Percentiles rank a stretch among this genome's conserved stretches.
Conservation (phyloP, 2,329 filamentous ascomycete species). For the Anthostomella pinea region DNA sequence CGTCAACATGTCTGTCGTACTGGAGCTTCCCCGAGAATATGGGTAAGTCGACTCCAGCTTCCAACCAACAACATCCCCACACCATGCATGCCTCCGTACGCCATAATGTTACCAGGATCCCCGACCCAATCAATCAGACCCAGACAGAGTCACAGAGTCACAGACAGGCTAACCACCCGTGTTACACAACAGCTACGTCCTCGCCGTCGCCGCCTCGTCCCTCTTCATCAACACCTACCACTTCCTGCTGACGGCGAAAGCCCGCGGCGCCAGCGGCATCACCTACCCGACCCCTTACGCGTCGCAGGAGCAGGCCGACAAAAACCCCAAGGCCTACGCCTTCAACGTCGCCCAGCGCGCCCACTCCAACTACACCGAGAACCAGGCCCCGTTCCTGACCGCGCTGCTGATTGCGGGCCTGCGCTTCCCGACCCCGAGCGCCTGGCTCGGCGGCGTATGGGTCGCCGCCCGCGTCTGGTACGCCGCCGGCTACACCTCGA, state of each 20-base stretch:
- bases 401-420: slow-evolving; percentile 56
- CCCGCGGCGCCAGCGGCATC: slow-evolving; percentile 53
- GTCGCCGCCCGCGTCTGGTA: slow-evolving; percentile 51
- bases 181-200: slow-evolving; percentile 52
- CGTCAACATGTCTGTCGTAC: slow-evolving; percentile 40
- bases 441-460: slow-evolving; percentile 52
- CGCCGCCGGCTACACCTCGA: slow-evolving; percentile 50
- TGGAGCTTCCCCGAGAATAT: slow-evolving; percentile 49
- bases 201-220: slow-evolving; percentile 54
- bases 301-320: slow-evolving; percentile 49
- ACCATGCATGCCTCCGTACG: neutral
- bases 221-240: slow-evolving; percentile 59
- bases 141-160: too few species aligned
- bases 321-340: slow-evolving; percentile 50
- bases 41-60: slow-evolving; percentile 38
- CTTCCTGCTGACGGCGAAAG: slow-evolving; percentile 41
- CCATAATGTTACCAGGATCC: too few species aligned
- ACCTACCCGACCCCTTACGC: slow-evolving; percentile 59
- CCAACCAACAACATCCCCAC: neutral
- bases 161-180: slow-evolving; percentile 3
- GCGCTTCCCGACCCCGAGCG: slow-evolving; percentile 48
- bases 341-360: slow-evolving; percentile 56
- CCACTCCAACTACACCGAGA: slow-evolving; percentile 64
- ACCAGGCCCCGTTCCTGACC: slow-evolving; percentile 50
- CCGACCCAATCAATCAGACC: too few species aligned